Conservation (phyloP, 306 rosid genomes). For the Aeschynomene evenia region DNA sequence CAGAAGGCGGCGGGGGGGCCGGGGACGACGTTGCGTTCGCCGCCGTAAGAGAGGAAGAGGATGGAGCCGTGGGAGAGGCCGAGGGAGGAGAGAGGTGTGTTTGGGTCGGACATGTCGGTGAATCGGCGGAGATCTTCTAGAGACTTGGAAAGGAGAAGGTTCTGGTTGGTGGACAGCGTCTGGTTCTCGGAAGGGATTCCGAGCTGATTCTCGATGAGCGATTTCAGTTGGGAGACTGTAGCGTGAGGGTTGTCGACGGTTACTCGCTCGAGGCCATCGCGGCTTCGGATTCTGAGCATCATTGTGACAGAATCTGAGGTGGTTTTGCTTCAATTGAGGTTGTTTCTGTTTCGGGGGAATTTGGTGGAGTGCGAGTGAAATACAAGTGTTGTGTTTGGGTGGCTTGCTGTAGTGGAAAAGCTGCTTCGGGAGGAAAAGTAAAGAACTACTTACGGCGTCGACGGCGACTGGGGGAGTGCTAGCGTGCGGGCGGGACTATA, state of each 20-base stretch:
- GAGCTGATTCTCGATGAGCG: conserved; percentile 59
- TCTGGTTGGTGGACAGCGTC: conserved; percentile 81
- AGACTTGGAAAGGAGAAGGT: conserved; percentile 67
- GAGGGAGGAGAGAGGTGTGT: conserved; percentile 53
- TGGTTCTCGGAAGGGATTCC: conserved; percentile 68
- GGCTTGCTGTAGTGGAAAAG: conserved; percentile 18
- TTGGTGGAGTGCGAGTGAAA: background rate
- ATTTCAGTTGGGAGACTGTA: conserved; percentile 64
- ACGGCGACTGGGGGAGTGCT: background rate
- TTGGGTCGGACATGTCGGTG: conserved; percentile 68
- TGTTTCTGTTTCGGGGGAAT: background rate
- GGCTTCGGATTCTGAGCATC: conserved; percentile 94
- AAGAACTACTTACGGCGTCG: background rate
- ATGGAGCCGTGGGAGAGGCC: conserved; percentile 77
- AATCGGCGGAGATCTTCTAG: conserved; percentile 62
- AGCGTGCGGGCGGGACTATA: background rate
- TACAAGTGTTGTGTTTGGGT: background rate
- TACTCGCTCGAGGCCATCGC: conserved; percentile 89
- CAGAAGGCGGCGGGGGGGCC: conserved; percentile 55
- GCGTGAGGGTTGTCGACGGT: conserved; percentile 55
- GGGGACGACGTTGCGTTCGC: conserved; percentile 74
- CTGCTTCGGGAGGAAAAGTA: background rate
- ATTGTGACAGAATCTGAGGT: conserved; percentile 24
- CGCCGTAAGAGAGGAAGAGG: conserved; percentile 66
- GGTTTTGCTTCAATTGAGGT: background rate